Base-by-base conservation (phyloP, 441 rosid species). In the Adansonia madagascariensis region DNA sequence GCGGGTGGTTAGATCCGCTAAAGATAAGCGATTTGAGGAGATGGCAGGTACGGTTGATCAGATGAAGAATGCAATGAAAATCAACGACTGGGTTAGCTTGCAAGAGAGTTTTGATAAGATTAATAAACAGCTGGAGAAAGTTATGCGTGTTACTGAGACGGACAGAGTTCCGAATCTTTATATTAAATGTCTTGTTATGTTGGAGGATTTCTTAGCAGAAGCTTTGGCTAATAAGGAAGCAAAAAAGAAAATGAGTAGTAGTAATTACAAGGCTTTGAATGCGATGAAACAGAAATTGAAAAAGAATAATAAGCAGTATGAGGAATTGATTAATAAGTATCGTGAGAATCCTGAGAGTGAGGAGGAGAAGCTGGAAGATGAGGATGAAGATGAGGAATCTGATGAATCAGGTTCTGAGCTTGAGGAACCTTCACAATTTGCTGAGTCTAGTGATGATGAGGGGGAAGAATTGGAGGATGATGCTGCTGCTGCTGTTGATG, bases 41-140 rank as follows among this genome's bases (percentile, higher is more conserved):
- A 82, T 91, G 93, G 76, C 73, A 0, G 82, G 83, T 4, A 91
- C 95, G 2, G 88, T 91, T 50, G 93, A 88, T 61, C 95, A 89
- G 80, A 91, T 91, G 88, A 89, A 88, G 82, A 91, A 91, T 79
- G 92, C 90, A 8, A 91, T 89, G 90, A 91, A 91, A 82, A 91
- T 91, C 49, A 91, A 91, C 73, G 95, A 91, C 46, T 91, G 95
- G 93, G 95, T 91, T 35, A 86, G 89, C 80, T 78, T 91, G 82
- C 91, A 86, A 56, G 95, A 91, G 76, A 87, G 86, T 71, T 91
- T 91, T 63, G 95, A 91, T 78, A 91, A 91, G 82, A 82, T 91
- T 3, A 91, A 89, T 69, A 91, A 91, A 72, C 95, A 89, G 86
- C 90, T 91, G 6, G 95, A 91, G 86, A 91, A 89, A 78, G 95